Conservation (phyloP, 345 rosid species). For the Salix suchowensis region DNA sequence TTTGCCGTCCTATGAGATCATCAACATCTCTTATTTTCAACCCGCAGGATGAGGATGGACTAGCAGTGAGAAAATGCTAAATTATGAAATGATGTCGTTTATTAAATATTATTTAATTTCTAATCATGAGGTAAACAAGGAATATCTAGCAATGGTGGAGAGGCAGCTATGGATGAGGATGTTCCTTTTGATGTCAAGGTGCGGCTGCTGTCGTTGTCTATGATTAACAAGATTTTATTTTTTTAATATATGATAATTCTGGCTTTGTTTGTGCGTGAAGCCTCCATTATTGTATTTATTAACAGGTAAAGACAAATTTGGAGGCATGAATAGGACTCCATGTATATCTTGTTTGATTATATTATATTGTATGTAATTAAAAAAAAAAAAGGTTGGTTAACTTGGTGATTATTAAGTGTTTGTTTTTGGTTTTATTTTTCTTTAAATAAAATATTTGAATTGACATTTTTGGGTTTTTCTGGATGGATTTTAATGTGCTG, state of each 20-base stretch:
- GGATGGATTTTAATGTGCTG: too few species aligned
- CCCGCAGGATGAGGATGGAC: conserved; percentile 47
- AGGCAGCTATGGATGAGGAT: not conserved
- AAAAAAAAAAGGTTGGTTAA: too few species aligned
- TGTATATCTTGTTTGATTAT: not conserved
- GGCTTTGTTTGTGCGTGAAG: not conserved
- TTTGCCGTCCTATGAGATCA: conserved; percentile 57
- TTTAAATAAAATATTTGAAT: too few species aligned
- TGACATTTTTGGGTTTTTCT: too few species aligned
- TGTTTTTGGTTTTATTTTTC: not conserved
- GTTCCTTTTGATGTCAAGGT: conserved; percentile 14
- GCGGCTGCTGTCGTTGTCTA: conserved; percentile 18
- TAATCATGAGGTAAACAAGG: not conserved
- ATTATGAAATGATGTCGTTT: not conserved
- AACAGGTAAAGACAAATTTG: conserved; percentile 11
- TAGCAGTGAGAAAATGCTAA: conserved; percentile 1
- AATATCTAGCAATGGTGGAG: conserved; percentile 12
- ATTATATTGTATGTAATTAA: too few species aligned
- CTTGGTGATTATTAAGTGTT: too few species aligned
- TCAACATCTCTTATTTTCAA: conserved; percentile 41
- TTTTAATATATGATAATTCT: not conserved
- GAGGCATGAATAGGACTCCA: conserved; percentile 1
- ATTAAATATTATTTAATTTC: not conserved
- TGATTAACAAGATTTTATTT: not conserved
- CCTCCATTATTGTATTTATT: too few species aligned